Evolutionary conservation across 208 protist genomes (phyloP).

Genomic region (Trypanosoma scelopori): DNA sequence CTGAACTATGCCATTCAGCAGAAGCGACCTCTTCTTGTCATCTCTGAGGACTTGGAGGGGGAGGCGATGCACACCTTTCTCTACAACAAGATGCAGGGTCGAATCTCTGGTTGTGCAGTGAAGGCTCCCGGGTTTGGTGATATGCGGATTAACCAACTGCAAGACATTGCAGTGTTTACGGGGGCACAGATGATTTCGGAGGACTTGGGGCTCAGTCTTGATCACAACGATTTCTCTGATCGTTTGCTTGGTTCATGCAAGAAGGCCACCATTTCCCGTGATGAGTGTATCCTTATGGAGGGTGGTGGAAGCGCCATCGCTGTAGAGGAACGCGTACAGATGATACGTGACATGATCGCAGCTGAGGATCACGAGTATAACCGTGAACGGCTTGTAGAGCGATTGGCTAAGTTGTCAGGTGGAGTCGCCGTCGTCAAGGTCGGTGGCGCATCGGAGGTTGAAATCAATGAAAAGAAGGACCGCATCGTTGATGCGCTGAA

Average conservation of each 20-base stretch:
- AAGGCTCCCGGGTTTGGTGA: slow-evolving; percentile 99
- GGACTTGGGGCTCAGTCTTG: slow-evolving; percentile 93
- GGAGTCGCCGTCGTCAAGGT: slow-evolving; percentile 97
- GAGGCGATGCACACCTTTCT: slow-evolving; percentile 95
- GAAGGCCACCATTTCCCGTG: slow-evolving; percentile 95
- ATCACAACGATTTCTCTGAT: slow-evolving; percentile 89
- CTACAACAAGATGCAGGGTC: slow-evolving; percentile 90
- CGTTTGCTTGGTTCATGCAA: slow-evolving; percentile 78
- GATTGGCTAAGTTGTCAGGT: slow-evolving; percentile 86
- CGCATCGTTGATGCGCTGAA: slow-evolving; percentile 98
- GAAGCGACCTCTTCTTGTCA: slow-evolving; percentile 85
- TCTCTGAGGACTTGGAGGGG: slow-evolving; percentile 90
- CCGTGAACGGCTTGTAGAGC: slow-evolving; percentile 97
- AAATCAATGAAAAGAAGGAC: slow-evolving; percentile 99
- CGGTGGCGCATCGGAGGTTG: slow-evolving; percentile 98
- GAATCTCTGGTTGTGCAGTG: slow-evolving; percentile 85
- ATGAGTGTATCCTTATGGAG: slow-evolving; percentile 98
- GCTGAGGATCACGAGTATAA: slow-evolving; percentile 97
- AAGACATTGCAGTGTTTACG: slow-evolving; percentile 99
- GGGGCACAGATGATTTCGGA: slow-evolving; percentile 96
- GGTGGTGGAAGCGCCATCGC: slow-evolving; percentile 94
- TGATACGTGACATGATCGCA: slow-evolving; percentile 95
- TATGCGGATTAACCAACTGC: slow-evolving; percentile 97
- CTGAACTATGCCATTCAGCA: slow-evolving; percentile 87
- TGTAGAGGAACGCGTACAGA: slow-evolving; percentile 95